Evolutionary conservation across 192 early-diverging fungal genomes (phyloP), one percentile per base, ranked within the genome.

Genomic region (Entophlyctis luteolus): DNA sequence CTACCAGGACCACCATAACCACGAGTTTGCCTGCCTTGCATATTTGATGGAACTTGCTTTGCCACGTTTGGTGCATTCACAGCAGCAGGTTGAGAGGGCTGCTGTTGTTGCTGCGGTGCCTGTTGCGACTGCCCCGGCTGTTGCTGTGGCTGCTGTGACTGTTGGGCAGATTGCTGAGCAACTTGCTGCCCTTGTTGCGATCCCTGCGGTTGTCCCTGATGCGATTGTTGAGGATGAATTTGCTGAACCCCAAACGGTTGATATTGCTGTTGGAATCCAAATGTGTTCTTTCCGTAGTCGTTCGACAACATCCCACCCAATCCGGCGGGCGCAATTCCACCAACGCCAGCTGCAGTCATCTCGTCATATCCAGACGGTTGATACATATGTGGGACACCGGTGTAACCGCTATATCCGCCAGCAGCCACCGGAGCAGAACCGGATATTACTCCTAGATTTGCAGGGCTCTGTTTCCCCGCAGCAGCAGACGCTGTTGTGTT

Each of bases 361-460:
- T 74, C 73, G 42, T 74, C 73, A 27, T 74, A 74, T 28, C 29
- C 32, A 49, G 25, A 42, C 46, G 71, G 73, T 36, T 74, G 73
- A 55, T 74, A 74, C 8, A 74, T 25, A 23, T 74, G 73, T n/a
- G 73, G 73, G n/a, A 29, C 46, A 20, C 42, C 55, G 10, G 16
- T 25, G 56, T 67, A 73, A 20, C 27, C 34, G 6, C 34, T 16
- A 42, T 72, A 72, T 54, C 56, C 72, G 3, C 55, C 72, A 34
- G 36, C 31, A 50, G 35, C 55, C 10, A 5, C 16, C 3, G n/a
- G 2, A 31, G 28, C 33, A 10, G 63, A 48, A n/a, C 49, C 35
- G n/a, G 29, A 28, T 34, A 66, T 66, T 25, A 48, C 63, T 20
- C 50, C 50, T 0, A 66, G 16, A 48, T 33, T 66, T 18, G 36